Evolutionary conservation across 352 stramenopile species (phyloP).

Genomic region (Globisporangium yorkense): DNA sequence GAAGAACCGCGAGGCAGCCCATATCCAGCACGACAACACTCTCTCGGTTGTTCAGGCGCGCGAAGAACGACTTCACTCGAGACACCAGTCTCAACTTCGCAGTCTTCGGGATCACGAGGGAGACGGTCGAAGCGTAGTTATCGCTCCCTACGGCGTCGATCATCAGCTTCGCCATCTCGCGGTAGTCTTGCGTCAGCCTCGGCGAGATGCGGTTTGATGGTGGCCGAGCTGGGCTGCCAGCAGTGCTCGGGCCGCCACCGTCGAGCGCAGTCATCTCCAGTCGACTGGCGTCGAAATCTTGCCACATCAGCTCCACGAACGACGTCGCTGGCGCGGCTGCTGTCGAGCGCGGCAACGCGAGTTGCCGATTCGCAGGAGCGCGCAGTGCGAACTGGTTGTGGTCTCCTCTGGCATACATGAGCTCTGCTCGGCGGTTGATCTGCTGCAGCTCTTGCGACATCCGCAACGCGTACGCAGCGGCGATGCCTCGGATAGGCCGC

Average conservation of each 20-base stretch:
- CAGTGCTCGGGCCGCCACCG: not conserved
- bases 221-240: not conserved
- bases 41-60: conserved; percentile 47
- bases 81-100: conserved; percentile 66
- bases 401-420: conserved; percentile 70
- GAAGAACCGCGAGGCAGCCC: conserved; percentile 47
- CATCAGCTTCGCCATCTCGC: conserved; percentile 64
- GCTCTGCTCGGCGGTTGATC: conserved; percentile 57
- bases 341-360: conserved; percentile 22
- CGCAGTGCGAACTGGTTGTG: conserved; percentile 40
- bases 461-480: conserved; percentile 57
- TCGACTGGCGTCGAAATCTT: conserved; percentile 47
- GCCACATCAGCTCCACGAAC: conserved; percentile 49
- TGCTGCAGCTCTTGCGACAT: conserved; percentile 77
- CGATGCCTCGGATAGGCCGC: conserved; percentile 52
- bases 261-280: conserved; percentile 25
- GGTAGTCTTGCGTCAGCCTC: conserved; percentile 48
- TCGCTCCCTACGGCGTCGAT: conserved; percentile 55
- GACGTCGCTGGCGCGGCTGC: conserved; percentile 6
- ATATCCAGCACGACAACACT: conserved; percentile 44
- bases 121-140: conserved; percentile 72
- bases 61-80: conserved; percentile 69
- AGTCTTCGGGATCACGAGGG: conserved; percentile 71
- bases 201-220: conserved; percentile 19
- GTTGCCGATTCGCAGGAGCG: conserved; percentile 12